Evolutionary conservation across 2,329 filamentous ascomycete species (phyloP).

Genomic region (Malbranchea zuffiana): DNA sequence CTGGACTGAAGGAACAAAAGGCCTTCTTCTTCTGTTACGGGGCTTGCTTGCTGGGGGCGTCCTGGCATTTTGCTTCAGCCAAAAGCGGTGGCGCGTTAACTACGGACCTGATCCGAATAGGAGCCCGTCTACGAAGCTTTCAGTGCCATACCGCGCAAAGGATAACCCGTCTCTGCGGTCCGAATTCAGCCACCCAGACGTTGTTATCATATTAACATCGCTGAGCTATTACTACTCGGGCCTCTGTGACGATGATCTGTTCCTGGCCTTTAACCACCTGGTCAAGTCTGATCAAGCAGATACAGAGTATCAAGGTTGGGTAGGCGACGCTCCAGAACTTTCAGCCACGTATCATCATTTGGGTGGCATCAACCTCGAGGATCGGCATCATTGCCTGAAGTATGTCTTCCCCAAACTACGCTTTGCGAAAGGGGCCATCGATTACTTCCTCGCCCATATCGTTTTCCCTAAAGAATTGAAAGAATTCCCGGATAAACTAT

Average conservation of each 20-base stretch:
- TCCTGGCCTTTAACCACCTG: conserved; percentile 38
- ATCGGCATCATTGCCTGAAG: conserved; percentile 24
- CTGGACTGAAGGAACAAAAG: too few relatives aligned
- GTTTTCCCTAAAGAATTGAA: conserved; percentile 50
- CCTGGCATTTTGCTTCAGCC: conserved; percentile 41
- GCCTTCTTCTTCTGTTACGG: conserved; percentile 23
- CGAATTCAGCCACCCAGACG: conserved; percentile 54
- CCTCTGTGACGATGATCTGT: conserved; percentile 41
- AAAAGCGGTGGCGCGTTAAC: conserved; percentile 55
- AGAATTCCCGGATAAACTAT: conserved; percentile 50
- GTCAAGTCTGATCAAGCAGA: conserved; percentile 41
- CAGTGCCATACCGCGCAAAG: conserved; percentile 51
- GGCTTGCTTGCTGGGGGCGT: conserved; percentile 48
- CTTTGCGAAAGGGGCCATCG: conserved; percentile 29
- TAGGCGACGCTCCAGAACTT: conserved; percentile 24
- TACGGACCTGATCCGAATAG: conserved; percentile 49
- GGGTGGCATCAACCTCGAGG: conserved; percentile 48
- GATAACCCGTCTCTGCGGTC: conserved; percentile 45
- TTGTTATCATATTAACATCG: conserved; percentile 45
- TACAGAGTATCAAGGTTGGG: conserved; percentile 36
- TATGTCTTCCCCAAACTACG: conserved; percentile 14
- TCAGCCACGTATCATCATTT: conserved; percentile 33
- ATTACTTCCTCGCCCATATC: conserved; percentile 48
- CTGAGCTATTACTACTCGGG: conserved; percentile 49
- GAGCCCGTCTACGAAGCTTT: conserved; percentile 39